Base-by-base conservation (phyloP, 352 stramenopile species). In the Phytophthora meadii region DNA sequence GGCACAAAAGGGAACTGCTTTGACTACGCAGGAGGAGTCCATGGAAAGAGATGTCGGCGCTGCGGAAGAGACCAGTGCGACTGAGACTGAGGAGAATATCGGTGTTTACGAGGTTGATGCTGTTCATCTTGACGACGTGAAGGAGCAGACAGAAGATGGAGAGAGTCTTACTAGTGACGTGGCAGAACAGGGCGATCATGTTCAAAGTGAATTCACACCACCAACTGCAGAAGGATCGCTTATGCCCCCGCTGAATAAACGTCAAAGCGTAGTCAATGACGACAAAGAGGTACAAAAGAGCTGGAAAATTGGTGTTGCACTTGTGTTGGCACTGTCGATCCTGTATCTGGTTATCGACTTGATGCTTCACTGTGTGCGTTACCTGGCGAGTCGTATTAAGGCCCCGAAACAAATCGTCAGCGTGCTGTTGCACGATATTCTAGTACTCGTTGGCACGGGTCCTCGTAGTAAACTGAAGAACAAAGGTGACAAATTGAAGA, bases 281-380 rank as follows among this genome's bases (percentile, higher is more conserved):
- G 19, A 54, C 1, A 2, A 17, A n/a, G 40, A 64, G 11, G 34
- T 24, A 2, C 12, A 54, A n/a, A 34, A 54, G 30, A 40, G 25
- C 5, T 77, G 59, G 66, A 65, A 61, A 40, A 45, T 73, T 27
- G 42, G 62, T 4, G 58, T 45, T 45, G 60, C 61, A 22, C 39
- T 82, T 9, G 45, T 72, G 12, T 47, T 78, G 46, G 30, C 68
- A 11, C 45, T 81, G 11, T 68, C 64, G 19, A 61, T 72, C 17
- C 12, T 62, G 10, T 77, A 74, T 45, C 25, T 81, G 24, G 32
- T 45, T 19, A 34, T 80, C 25, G 67, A 77, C 27, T 25, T 74
- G 10, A 32, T 66, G 15, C 39, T 62, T 10, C 60, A 68, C 1
- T 52, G 30, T 19, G 37, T 66, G 27, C 61, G 42, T 3, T 47